These are phyloP conservation scores for Fusarium luffae DNA, from an alignment of 2,329 filamentous ascomycete species.

Conservation along the genomic window DNA sequence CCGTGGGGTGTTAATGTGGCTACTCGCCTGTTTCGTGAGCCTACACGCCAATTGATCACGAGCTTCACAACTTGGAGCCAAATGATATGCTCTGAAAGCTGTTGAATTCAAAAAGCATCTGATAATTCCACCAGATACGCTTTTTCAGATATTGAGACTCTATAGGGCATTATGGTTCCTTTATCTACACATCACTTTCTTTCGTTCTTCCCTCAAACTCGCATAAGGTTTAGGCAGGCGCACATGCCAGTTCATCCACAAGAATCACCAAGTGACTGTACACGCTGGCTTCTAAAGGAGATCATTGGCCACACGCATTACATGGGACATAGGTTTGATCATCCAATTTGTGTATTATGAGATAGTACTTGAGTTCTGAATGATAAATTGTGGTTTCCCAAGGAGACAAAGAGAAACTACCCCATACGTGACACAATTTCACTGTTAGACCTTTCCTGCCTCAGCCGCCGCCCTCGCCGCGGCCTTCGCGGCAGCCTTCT, in stretches of 20 bases:
- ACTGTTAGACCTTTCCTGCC: not conserved
- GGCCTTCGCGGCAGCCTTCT: not conserved
- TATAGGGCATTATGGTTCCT: no score
- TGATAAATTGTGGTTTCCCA: not conserved
- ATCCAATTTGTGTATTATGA: not conserved
- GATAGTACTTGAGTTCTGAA: not conserved
- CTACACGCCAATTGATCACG: not conserved
- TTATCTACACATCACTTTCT: accelerated
- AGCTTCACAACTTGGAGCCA: not conserved
- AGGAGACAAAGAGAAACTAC: not conserved
- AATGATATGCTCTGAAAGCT: no score
- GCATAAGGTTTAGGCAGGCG: no score
- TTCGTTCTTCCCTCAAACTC: accelerated
- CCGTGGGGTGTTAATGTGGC: no score
- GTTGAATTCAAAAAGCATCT: no score
- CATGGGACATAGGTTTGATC: not conserved
- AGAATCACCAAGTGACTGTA: no score
- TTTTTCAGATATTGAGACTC: no score
- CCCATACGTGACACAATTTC: not conserved
- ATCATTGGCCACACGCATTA: not conserved
- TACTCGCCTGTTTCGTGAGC: no score
- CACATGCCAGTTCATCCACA: no score
- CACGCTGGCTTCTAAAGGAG: no score
- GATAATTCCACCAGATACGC: no score
- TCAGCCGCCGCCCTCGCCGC: not conserved